phyloP scores from a whole-genome alignment of 2,329 filamentous ascomycete species.

The Pezicula carpinea region DNA sequence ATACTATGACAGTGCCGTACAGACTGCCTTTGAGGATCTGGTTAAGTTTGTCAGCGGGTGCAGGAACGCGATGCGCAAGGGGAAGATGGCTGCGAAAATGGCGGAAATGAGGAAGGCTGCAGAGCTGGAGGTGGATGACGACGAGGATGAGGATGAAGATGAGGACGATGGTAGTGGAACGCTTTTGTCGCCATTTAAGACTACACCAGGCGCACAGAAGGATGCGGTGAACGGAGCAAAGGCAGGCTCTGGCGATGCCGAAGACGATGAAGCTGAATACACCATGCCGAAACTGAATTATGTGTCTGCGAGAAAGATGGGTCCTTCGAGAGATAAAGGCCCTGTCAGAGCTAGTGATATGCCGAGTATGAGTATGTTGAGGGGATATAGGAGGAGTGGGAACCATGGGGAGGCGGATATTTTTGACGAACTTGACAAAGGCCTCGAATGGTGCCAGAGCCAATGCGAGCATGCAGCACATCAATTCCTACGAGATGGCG shows the following conservation, averaged over 20 bases:
- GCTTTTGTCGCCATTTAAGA: conserved; percentile 3
- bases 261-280: conserved; percentile 25
- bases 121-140: conserved; percentile 52
- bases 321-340: conserved; percentile 23
- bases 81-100: conserved; percentile 76
- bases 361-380: conserved; percentile 14
- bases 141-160: conserved; percentile 36
- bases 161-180: conserved; percentile 6
- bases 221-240: conserved; percentile 3
- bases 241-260: conserved; percentile 2
- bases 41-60: conserved; percentile 78
- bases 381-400: conserved; percentile 18
- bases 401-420: conserved; percentile 35
- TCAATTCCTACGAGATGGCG: conserved; percentile 81
- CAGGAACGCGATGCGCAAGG: conserved; percentile 80
- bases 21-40: conserved; percentile 75
- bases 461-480: conserved; percentile 85
- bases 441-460: conserved; percentile 72
- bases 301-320: conserved; percentile 35
- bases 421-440: conserved; percentile 73
- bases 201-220: conserved; percentile 15
- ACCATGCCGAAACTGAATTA: conserved; percentile 31
- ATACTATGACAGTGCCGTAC: conserved; percentile 87
- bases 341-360: background rate
- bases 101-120: conserved; percentile 58